These are phyloP conservation scores for Rhododendron griersonianum DNA, from an alignment of 148 eudicot species.

Conservation along the genomic window DNA sequence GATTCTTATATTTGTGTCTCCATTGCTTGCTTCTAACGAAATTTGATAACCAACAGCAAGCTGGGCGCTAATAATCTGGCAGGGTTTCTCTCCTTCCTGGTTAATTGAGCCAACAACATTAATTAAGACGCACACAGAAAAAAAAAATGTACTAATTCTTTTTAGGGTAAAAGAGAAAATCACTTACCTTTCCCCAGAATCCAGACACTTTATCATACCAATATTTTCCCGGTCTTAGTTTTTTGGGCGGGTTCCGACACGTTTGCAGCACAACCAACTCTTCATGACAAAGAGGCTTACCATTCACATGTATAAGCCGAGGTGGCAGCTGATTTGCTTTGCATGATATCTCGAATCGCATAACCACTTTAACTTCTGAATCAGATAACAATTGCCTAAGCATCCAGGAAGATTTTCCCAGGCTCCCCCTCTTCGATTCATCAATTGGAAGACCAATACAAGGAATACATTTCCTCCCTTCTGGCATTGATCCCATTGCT, in stretches of 20 bases:
- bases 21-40: conserved; percentile 59
- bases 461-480: conserved; percentile 79
- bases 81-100: conserved; percentile 80
- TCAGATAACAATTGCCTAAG: conserved; percentile 40
- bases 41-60: conserved; percentile 46
- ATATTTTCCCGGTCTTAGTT: conserved; percentile 65
- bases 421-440: conserved; percentile 51
- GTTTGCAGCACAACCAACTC: conserved; percentile 50
- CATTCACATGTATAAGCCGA: conserved; percentile 51
- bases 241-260: conserved; percentile 65
- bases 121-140: neutral
- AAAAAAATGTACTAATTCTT: neutral
- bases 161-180: neutral
- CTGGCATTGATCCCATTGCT: conserved; percentile 97
- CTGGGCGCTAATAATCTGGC: conserved; percentile 63
- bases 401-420: conserved; percentile 62
- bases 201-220: conserved; percentile 92
- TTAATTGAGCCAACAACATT: conserved; percentile 8
- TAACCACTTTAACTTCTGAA: conserved; percentile 39
- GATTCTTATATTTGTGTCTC: conserved; percentile 48
- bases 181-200: conserved; percentile 86
- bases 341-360: conserved; percentile 53
- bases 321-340: conserved; percentile 57
- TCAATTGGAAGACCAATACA: conserved; percentile 61
- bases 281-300: conserved; percentile 33